Conservation (phyloP, 78 protist genomes). For the Mastigamoeba balamuthi region DNA sequence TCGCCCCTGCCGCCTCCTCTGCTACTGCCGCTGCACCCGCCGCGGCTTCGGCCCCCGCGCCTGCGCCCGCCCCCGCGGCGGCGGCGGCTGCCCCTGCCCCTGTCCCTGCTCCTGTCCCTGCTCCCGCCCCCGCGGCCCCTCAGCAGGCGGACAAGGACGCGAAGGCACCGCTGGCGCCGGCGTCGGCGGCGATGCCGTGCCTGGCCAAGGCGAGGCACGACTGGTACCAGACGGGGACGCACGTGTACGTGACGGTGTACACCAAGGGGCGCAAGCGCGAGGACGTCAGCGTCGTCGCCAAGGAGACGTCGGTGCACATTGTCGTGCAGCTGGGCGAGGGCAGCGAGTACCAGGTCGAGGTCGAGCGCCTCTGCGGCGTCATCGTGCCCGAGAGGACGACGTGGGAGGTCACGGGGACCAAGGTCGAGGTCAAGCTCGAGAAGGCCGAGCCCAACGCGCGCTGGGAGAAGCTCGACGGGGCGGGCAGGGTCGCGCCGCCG, state of each 20-base stretch:
- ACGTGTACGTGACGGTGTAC: slow-evolving; percentile 40
- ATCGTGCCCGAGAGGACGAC: slow-evolving; percentile 9
- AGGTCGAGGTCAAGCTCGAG: slow-evolving; percentile 44
- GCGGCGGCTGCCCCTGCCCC: too few relatives aligned
- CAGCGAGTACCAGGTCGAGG: slow-evolving; percentile 25
- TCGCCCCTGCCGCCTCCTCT: too few relatives aligned
- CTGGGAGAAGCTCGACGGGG: slow-evolving; percentile 39
- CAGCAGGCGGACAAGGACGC: background rate
- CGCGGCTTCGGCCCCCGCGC: background rate
- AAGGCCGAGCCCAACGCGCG: slow-evolving; percentile 14
- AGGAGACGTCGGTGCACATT: slow-evolving; percentile 8
- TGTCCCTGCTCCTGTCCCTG: too few relatives aligned
- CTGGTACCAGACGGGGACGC: slow-evolving; percentile 60
- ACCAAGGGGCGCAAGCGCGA: slow-evolving; percentile 25
- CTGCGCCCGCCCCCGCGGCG: background rate
- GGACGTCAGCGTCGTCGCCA: slow-evolving; percentile 13
- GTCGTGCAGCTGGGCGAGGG: slow-evolving; percentile 32
- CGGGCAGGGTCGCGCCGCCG: slow-evolving; percentile 14
- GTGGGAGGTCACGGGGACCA: slow-evolving; percentile 7
- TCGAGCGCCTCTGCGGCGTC: slow-evolving; percentile 36
- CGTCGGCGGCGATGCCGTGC: background rate
- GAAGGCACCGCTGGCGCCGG: slow-evolving; percentile 17
- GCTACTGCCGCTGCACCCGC: background rate
- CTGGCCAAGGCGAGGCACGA: slow-evolving; percentile 49
- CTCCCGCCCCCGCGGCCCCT: slow-evolving; percentile 9